Conservation (phyloP, 495 filamentous ascomycete species). For the Xylaria cubensis region DNA sequence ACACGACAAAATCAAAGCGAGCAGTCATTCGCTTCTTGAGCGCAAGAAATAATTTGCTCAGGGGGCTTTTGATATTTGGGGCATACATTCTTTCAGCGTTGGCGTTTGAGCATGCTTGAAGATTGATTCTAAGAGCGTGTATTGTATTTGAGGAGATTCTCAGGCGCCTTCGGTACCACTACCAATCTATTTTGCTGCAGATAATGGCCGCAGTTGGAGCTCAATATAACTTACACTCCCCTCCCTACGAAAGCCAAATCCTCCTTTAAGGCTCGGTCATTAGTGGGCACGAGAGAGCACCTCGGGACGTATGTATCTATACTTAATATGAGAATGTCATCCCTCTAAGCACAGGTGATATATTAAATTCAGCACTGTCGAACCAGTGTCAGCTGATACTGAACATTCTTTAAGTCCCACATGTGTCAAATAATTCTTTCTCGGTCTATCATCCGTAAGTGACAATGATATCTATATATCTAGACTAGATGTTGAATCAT, state of each 20-base stretch:
- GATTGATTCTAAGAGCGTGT: background rate
- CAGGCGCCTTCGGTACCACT: background rate
- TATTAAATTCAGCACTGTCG: background rate
- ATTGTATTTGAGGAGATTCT: background rate
- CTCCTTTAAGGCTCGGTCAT: background rate
- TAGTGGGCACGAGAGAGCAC: background rate
- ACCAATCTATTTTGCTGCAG: background rate
- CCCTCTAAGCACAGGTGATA: background rate
- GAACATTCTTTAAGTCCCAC: background rate
- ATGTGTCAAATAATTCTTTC: background rate
- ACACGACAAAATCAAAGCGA: background rate
- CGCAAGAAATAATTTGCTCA: background rate
- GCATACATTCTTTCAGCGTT: slow-evolving; percentile 9
- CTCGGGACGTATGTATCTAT: background rate
- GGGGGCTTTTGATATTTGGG: background rate
- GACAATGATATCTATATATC: background rate
- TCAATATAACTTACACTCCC: background rate
- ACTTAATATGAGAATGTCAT: background rate
- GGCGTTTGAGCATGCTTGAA: slow-evolving; percentile 18
- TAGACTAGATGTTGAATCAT: slow-evolving; percentile 15
- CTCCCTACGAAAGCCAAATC: background rate
- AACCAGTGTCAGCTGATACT: background rate
- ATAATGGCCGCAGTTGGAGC: background rate
- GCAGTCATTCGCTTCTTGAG: background rate
- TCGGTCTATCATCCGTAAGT: background rate